Percentiles rank a stretch among this genome's conserved stretches.
phyloP scores from a whole-genome alignment of 106 monocot genomes.

The Amphibolis antarctica region DNA sequence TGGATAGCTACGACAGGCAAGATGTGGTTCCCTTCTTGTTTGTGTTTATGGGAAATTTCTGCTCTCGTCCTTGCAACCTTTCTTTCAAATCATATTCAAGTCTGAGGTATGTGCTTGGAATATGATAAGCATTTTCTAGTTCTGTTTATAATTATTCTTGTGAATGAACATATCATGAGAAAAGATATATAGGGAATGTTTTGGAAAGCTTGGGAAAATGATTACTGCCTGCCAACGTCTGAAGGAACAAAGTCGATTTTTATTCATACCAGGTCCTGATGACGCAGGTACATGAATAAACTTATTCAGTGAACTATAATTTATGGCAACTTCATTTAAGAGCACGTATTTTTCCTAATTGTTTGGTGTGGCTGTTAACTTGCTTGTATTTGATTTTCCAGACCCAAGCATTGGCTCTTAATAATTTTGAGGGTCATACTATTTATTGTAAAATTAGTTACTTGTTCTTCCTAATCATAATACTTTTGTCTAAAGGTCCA shows the following conservation, averaged over 20 bases:
- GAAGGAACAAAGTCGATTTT: constrained; percentile 74
- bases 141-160: background rate
- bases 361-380: background rate
- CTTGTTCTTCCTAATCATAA: background rate
- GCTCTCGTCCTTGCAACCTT: constrained; percentile 83
- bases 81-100: constrained; percentile 70
- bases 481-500: constrained; percentile 45
- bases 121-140: background rate
- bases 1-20: constrained; percentile 86
- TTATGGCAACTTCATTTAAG: background rate
- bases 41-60: constrained; percentile 97
- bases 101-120: constrained; percentile 33
- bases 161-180: background rate
- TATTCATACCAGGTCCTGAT: constrained; percentile 92
- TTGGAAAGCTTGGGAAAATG: constrained; percentile 86
- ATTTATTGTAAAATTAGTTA: too few relatives aligned
- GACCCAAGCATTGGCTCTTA: too few relatives aligned
- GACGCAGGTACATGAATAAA: constrained; percentile 57
- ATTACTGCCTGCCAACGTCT: constrained; percentile 58
- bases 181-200: constrained; percentile 35
- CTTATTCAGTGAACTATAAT: background rate
- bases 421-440: too few relatives aligned
- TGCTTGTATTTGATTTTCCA: too few relatives aligned
- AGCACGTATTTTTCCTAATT: background rate
- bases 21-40: constrained; percentile 93